Evolutionary conservation across 2,329 filamentous ascomycete genomes (phyloP).

Genomic region (Trichoderma sp.): DNA sequence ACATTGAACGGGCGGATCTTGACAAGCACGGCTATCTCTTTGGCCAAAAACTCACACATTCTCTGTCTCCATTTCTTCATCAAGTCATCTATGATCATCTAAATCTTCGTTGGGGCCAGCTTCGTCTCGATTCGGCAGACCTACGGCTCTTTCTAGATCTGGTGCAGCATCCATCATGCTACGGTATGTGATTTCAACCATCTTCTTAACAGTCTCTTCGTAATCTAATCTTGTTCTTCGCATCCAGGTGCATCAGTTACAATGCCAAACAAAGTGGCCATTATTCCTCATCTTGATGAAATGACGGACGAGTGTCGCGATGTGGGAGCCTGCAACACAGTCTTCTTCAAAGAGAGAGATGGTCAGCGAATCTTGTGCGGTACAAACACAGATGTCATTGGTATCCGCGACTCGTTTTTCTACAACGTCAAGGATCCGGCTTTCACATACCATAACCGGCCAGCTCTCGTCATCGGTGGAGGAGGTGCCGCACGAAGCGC

Average conservation of each 20-base stretch:
- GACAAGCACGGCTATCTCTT: conserved; percentile 15
- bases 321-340: conserved; percentile 16
- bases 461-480: conserved; percentile 9
- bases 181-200: background rate
- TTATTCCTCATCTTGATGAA: conserved; percentile 11
- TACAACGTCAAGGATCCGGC: conserved; percentile 12
- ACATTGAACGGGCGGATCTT: background rate
- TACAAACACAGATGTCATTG: conserved; percentile 12
- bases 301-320: conserved; percentile 13
- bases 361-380: conserved; percentile 4
- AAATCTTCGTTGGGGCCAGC: conserved; percentile 3
- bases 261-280: conserved; percentile 15
- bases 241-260: conserved; percentile 6
- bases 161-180: conserved; percentile 12
- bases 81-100: conserved; percentile 15
- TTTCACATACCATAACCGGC: background rate
- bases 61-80: conserved; percentile 12
- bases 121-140: conserved; percentile 8
- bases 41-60: conserved; percentile 10
- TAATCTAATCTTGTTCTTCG: background rate
- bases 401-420: conserved; percentile 9
- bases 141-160: background rate
- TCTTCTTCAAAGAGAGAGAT: conserved; percentile 1
- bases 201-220: background rate
- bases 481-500: conserved; percentile 13